Evolutionary conservation across 257 asterid species (phyloP).

Genomic region (Plantago ovata): DNA sequence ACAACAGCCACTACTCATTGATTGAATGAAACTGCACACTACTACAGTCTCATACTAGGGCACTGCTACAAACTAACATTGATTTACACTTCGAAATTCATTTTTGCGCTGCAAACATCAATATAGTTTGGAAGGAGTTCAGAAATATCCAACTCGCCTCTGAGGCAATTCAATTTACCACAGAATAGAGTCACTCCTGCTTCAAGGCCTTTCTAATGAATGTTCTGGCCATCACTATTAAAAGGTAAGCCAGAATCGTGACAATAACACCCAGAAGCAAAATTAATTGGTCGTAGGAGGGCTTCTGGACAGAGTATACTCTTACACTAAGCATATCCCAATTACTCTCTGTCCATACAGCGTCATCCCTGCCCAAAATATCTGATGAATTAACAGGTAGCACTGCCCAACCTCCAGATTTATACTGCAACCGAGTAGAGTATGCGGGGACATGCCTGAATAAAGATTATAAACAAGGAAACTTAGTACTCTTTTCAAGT

Average conservation of each 20-base stretch:
- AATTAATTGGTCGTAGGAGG: slow-evolving; percentile 51
- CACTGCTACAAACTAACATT: too few relatives aligned
- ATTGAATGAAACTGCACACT: too few relatives aligned
- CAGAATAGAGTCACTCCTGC: slow-evolving; percentile 47
- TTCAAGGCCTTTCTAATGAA: slow-evolving; percentile 80
- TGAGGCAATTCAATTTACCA: too few relatives aligned
- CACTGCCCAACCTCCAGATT: slow-evolving; percentile 58
- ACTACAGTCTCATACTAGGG: too few relatives aligned
- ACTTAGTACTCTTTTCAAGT: neutral
- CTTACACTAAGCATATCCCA: slow-evolving; percentile 67
- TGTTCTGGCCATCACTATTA: slow-evolving; percentile 47
- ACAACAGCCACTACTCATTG: too few relatives aligned
- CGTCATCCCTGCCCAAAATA: slow-evolving; percentile 47
- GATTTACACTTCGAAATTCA: too few relatives aligned
- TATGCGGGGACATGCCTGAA: slow-evolving; percentile 91
- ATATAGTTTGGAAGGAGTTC: too few relatives aligned
- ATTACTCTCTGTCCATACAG: slow-evolving; percentile 97
- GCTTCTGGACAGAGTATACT: slow-evolving; percentile 55
- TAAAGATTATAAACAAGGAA: neutral
- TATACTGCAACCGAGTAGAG: slow-evolving; percentile 79
- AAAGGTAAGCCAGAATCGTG: slow-evolving; percentile 55
- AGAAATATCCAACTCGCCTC: too few relatives aligned
- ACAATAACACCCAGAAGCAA: slow-evolving; percentile 58
- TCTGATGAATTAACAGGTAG: slow-evolving; percentile 61
- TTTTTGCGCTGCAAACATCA: too few relatives aligned